Evolutionary conservation across 805 yeast genomes (phyloP), one percentile per base, ranked within the genome.

Genomic region (Teunomyces barrocoloradensis): DNA sequence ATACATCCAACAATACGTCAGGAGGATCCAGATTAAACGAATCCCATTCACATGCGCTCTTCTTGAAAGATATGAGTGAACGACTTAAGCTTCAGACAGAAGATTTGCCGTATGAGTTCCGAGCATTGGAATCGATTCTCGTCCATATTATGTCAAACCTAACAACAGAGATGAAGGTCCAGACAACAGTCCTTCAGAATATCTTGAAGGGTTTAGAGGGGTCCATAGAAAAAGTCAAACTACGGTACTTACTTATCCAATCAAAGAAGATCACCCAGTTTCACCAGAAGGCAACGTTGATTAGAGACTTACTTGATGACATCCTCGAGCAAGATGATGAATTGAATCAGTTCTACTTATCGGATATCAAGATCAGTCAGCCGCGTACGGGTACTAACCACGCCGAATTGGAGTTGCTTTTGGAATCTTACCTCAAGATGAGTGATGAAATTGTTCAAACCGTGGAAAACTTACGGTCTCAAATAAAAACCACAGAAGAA

Each of bases 391-490:
- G 78, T 2, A 79, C 79, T 44, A 87, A 89, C 53, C 96, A 88
- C 62, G 82, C 84, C 36, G 98, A 94, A 57, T 87, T 90, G 17
- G 99, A 94, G 61, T 77, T 94, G 74, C 73, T 94, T 44, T 66
- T 94, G 20, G 99, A 94, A 60, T 85, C 96, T 1, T 94, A 94
- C 70, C 89, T 88, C 57, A 85, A 85, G 44, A 95, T 92, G 46
- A 80, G 88, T 49, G 98, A 92, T 68, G 97, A 95, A 58, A 87
- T 94, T 52, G 97, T 92, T 2, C 98, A 94, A 63, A 87, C 87
- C 3, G 86, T 85, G 17, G 94, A 85, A 52, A 87, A 80, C 53
- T 69, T 88, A 32, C 78, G 82, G 28, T 79, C 87, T n/a, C 91
- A 92, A 62, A 92, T 94, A 46, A 81, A 81, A 53, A 88, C 96